These are phyloP conservation scores for Citrus trifoliata DNA, from an alignment of 345 rosid species.

Conservation along the genomic window DNA sequence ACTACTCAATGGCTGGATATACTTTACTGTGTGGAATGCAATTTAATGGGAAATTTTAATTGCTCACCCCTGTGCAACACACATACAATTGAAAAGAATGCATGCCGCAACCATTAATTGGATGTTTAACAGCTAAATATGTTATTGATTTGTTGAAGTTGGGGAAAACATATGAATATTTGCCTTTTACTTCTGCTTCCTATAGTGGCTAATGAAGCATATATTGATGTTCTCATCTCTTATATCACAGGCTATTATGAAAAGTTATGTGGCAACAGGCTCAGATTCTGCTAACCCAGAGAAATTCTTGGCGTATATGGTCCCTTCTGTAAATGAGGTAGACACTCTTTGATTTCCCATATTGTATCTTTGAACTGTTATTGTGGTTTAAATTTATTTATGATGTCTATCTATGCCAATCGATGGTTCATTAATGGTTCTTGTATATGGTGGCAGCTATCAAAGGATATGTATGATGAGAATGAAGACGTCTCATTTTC, in stretches of 20 bases:
- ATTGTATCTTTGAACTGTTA: not conserved
- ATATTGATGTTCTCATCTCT: conserved; percentile 6
- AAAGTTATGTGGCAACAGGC: conserved; percentile 73
- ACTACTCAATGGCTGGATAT: not conserved
- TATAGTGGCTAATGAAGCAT: conserved; percentile 1
- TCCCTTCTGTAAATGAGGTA: conserved; percentile 85
- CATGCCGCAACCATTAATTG: not conserved
- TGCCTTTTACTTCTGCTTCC: not conserved
- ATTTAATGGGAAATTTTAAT: not conserved
- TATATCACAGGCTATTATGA: conserved; percentile 75
- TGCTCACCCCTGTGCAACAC: not conserved
- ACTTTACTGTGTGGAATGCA: not conserved
- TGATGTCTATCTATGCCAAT: not conserved
- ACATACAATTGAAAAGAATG: not conserved
- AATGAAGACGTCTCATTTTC: conserved; percentile 73
- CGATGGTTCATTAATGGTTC: not conserved
- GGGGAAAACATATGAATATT: not conserved
- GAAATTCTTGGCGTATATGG: conserved; percentile 90
- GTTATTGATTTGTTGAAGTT: not conserved
- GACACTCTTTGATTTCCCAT: conserved; percentile 2
- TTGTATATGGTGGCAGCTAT: conserved; percentile 49
- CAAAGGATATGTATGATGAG: conserved; percentile 75
- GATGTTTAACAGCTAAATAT: not conserved
- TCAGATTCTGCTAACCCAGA: conserved; percentile 71
- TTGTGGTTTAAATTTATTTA: not conserved